Conservation (phyloP, 768 basidiomycete species). For the Mycena kentingensis region DNA sequence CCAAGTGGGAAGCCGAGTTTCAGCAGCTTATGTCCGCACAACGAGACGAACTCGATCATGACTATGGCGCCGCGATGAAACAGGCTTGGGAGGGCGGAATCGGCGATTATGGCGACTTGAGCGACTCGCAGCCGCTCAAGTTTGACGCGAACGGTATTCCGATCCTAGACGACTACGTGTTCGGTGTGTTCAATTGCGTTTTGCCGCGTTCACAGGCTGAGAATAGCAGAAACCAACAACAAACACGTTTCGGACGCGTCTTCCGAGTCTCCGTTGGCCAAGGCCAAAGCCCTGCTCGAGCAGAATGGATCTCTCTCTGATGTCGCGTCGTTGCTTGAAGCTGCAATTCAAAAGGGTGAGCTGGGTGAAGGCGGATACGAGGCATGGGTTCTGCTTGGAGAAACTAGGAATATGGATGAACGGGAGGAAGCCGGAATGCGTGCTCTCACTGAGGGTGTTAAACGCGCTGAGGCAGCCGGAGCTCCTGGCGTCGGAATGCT, state of each 20-base stretch:
- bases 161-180: conserved; percentile 66
- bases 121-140: conserved; percentile 38
- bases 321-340: conserved; percentile 84
- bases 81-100: conserved; percentile 62
- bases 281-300: conserved; percentile 77
- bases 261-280: conserved; percentile 55
- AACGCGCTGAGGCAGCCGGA: conserved; percentile 61
- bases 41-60: conserved; percentile 65
- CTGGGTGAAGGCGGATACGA: conserved; percentile 83
- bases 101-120: conserved; percentile 43
- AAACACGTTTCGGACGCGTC: conserved; percentile 56
- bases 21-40: conserved; percentile 73
- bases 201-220: conserved; percentile 1
- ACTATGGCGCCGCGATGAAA: conserved; percentile 64
- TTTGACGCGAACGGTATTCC: conserved; percentile 80
- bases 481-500: conserved; percentile 73
- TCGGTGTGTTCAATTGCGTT: conserved; percentile 55
- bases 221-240: conserved; percentile 66
- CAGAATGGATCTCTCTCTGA: conserved; percentile 87
- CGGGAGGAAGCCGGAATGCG: conserved; percentile 81
- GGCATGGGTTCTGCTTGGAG: conserved; percentile 90
- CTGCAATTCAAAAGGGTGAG: conserved; percentile 83
- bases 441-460: conserved; percentile 74
- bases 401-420: conserved; percentile 88
- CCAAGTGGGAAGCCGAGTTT: conserved; percentile 84